Conservation (phyloP, 441 rosid genomes). For the Gossypium lobatum region DNA sequence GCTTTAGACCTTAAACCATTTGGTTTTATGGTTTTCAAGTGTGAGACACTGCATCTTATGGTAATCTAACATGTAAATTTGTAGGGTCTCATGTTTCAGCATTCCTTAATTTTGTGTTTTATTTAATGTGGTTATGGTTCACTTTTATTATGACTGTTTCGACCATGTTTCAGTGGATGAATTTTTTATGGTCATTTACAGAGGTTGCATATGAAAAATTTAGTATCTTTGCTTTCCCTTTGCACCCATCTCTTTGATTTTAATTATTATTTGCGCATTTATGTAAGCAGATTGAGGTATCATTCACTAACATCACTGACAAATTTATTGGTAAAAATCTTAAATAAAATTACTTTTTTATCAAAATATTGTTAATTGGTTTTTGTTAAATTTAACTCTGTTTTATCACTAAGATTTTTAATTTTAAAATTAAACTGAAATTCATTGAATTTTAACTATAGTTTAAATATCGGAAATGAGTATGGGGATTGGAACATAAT, state of each 20-base stretch:
- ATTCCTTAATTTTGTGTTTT: background rate
- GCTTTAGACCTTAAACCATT: slow-evolving; percentile 17
- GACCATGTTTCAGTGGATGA: slow-evolving; percentile 3
- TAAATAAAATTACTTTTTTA: no score
- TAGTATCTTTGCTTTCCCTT: background rate
- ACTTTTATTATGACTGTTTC: background rate
- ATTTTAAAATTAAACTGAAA: no score
- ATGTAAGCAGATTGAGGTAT: background rate
- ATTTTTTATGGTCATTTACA: slow-evolving; percentile 7
- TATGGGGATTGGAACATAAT: no score
- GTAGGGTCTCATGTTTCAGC: slow-evolving; percentile 23
- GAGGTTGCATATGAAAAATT: background rate
- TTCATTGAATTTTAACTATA: no score
- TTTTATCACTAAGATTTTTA: no score
- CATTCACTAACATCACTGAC: background rate
- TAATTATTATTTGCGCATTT: background rate
- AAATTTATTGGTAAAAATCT: background rate
- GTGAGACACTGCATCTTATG: slow-evolving; percentile 24
- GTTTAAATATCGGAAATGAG: no score
- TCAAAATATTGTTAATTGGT: no score
- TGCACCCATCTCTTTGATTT: background rate
- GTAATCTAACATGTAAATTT: slow-evolving; percentile 37
- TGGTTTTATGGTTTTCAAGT: slow-evolving; percentile 18
- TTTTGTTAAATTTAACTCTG: no score
- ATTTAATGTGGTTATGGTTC: background rate